Evolutionary conservation across 2,329 filamentous ascomycete genomes (phyloP).

Genomic region (Penicillium sp.): DNA sequence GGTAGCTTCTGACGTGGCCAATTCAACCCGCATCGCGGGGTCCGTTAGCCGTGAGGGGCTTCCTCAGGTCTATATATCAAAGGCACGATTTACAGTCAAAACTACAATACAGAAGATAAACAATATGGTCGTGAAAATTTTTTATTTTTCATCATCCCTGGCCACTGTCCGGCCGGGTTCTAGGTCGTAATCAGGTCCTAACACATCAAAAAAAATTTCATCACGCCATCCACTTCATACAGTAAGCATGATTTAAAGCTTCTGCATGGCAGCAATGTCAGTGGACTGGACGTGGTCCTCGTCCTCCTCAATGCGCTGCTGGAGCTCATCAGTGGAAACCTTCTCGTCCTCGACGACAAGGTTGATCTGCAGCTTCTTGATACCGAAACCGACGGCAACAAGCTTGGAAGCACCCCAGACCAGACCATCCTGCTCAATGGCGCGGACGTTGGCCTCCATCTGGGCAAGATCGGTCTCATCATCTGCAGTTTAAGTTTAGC

Average conservation of each 20-base stretch:
- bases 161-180: conserved; percentile 24
- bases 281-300: conserved; percentile 97
- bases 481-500: conserved; percentile 51
- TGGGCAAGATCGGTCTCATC: conserved; percentile 90
- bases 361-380: conserved; percentile 99
- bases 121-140: conserved; percentile 23
- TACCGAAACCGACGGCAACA: conserved; percentile 89
- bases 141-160: conserved; percentile 34
- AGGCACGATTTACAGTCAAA: background rate
- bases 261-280: conserved; percentile 86
- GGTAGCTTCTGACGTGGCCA: background rate
- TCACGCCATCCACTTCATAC: conserved; percentile 34
- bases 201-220: conserved; percentile 36
- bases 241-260: conserved; percentile 63
- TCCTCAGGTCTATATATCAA: too few species aligned
- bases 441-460: conserved; percentile 76
- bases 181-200: conserved; percentile 39
- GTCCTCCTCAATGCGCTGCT: conserved; percentile 78
- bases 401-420: conserved; percentile 93
- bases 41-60: too few species aligned
- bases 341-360: conserved; percentile 97
- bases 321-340: conserved; percentile 80
- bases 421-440: conserved; percentile 88
- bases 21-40: background rate
- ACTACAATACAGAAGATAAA: too few species aligned